A percentile compares a stretch with the other conserved stretches of the same genome.
Evolutionary conservation across 2,329 filamentous ascomycete species (phyloP).

Genomic region (Ramularia endophylla): DNA sequence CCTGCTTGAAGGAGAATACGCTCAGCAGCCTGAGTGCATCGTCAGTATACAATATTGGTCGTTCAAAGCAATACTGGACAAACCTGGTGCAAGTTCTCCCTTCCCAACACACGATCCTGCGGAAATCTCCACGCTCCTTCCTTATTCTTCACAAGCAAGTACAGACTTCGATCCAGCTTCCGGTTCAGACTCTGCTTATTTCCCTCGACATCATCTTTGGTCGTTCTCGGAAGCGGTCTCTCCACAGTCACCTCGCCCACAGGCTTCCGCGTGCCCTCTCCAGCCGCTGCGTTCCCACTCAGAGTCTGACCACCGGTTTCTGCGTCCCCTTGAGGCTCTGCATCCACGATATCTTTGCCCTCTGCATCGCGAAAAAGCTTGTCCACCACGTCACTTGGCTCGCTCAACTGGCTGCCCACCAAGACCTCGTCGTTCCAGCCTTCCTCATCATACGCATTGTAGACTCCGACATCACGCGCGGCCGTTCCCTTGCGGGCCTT

Average conservation of each 20-base stretch:
- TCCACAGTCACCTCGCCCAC: conserved; percentile 46
- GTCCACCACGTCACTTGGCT: conserved; percentile 60
- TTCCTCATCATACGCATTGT: conserved; percentile 65
- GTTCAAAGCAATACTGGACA: conserved; percentile 26
- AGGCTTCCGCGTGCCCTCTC: conserved; percentile 22
- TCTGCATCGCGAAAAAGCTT: conserved; percentile 71
- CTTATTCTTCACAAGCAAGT: conserved; percentile 72
- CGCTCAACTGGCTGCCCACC: conserved; percentile 63
- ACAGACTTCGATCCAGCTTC: conserved; percentile 73
- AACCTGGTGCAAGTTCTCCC: conserved; percentile 80
- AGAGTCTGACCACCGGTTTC: conserved; percentile 43
- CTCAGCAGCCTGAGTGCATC: conserved; percentile 62
- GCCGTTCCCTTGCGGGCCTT: conserved; percentile 64
- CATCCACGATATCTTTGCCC: conserved; percentile 45
- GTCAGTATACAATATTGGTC: background rate
- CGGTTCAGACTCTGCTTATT: conserved; percentile 75
- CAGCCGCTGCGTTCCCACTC: conserved; percentile 21
- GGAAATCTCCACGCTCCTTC: conserved; percentile 79
- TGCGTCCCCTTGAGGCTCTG: conserved; percentile 35
- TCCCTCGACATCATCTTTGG: conserved; percentile 70
- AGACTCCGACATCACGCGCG: conserved; percentile 77
- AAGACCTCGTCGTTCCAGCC: conserved; percentile 91
- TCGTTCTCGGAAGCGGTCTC: conserved; percentile 62
- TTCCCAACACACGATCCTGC: conserved; percentile 58
- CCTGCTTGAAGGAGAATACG: conserved; percentile 70